Conservation (phyloP, 495 filamentous ascomycete species). For the Aspergillus cavernicola region DNA sequence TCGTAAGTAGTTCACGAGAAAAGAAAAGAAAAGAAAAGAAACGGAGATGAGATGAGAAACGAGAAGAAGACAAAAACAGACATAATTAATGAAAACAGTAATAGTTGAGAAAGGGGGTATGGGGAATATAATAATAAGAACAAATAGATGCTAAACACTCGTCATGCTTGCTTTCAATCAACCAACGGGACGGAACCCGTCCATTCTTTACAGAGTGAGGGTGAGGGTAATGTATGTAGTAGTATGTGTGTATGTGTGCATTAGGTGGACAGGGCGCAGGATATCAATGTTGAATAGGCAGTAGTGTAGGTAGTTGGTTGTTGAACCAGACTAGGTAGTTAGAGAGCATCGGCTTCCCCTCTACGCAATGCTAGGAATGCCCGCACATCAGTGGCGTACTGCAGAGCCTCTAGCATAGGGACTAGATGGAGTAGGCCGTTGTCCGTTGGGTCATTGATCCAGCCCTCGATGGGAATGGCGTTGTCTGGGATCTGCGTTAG, state of each 20-base stretch:
- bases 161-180: conserved; percentile 11
- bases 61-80: not conserved
- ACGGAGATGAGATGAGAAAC: not conserved
- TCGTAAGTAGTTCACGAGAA: not conserved
- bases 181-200: no score
- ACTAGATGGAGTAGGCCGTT: conserved; percentile 90
- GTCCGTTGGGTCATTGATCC: conserved; percentile 53
- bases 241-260: conserved; percentile 13
- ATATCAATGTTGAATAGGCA: conserved; percentile 5
- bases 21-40: not conserved
- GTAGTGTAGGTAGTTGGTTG: not conserved
- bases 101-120: conserved; percentile 15
- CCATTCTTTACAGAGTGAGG: conserved; percentile 21
- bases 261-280: conserved; percentile 11
- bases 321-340: conserved; percentile 6
- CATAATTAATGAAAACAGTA: conserved; percentile 13
- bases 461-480: conserved; percentile 35
- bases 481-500: conserved; percentile 26
- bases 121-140: conserved; percentile 9
- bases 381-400: conserved; percentile 93
- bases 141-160: conserved; percentile 15
- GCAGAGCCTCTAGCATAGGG: conserved; percentile 89
- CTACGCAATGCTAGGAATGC: conserved; percentile 82
- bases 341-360: conserved; percentile 61
- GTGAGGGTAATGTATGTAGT: not conserved